Percentiles rank a stretch among this genome's conserved stretches.
These are phyloP conservation scores for Podaxis rugospora DNA, from an alignment of 768 basidiomycete genomes.

Conservation along the genomic window DNA sequence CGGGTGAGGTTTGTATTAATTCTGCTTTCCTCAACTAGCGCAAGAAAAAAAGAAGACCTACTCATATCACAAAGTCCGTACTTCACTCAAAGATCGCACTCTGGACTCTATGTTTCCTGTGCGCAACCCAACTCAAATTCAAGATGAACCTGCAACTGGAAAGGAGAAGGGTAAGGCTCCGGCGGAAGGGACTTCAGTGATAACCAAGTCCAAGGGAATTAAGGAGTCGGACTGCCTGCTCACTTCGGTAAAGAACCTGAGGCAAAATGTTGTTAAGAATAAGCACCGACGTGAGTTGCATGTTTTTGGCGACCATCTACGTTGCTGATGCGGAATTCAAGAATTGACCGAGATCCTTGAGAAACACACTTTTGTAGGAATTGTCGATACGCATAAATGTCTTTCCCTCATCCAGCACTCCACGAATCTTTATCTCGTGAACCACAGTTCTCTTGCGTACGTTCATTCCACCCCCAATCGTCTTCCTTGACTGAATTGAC, in stretches of 20 bases:
- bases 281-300: constrained; percentile 63
- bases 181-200: constrained; percentile 15
- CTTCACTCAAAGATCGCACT: constrained; percentile 82
- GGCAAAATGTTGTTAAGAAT: constrained; percentile 52
- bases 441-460: constrained; percentile 80
- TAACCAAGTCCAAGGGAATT: constrained; percentile 45
- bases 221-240: constrained; percentile 74
- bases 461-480: constrained; percentile 24
- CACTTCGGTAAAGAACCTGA: constrained; percentile 66
- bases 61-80: constrained; percentile 90
- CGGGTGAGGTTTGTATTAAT: background rate
- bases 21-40: constrained; percentile 4
- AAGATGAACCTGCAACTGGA: constrained; percentile 1
- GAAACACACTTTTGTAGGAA: constrained; percentile 89
- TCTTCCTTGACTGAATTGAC: background rate
- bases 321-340: constrained; percentile 25
- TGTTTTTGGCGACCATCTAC: background rate
- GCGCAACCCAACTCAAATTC: constrained; percentile 42
- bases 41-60: constrained; percentile 45
- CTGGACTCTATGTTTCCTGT: constrained; percentile 93
- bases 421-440: constrained; percentile 86
- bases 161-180: constrained; percentile 16
- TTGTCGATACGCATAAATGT: constrained; percentile 72
- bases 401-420: constrained; percentile 83
- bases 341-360: constrained; percentile 80